Evolutionary conservation across 768 basidiomycete genomes (phyloP).

Genomic region (Phylloporus rhodoxanthus): DNA sequence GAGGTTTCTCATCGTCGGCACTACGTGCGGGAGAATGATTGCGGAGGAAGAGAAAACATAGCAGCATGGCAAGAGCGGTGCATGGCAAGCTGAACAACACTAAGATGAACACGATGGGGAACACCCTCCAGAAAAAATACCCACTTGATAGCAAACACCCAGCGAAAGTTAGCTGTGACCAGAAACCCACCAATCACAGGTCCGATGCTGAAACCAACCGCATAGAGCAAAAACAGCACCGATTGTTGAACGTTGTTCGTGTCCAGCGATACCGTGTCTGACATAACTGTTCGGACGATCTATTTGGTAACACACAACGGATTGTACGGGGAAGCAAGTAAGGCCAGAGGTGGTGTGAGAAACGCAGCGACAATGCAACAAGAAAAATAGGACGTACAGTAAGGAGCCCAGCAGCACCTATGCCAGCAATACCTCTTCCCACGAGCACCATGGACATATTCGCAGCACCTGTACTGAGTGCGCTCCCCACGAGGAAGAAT

Average conservation of each 20-base stretch:
- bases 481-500: conserved; percentile 43
- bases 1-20: conserved; percentile 9
- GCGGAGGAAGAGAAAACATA: conserved; percentile 40
- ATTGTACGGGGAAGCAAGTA: neutral
- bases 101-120: neutral
- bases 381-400: conserved; percentile 19
- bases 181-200: conserved; percentile 41
- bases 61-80: conserved; percentile 30
- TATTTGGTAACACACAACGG: neutral
- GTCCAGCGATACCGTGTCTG: conserved; percentile 40
- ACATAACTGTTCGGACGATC: conserved; percentile 40
- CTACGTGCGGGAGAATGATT: conserved; percentile 19
- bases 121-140: neutral
- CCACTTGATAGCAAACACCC: conserved; percentile 54
- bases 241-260: conserved; percentile 39
- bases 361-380: neutral
- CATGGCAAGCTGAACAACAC: conserved; percentile 35
- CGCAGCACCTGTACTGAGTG: conserved; percentile 40
- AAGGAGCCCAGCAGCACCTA: conserved; percentile 43
- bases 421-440: conserved; percentile 45
- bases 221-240: conserved; percentile 39
- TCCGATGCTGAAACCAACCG: conserved; percentile 38
- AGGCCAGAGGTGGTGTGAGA: neutral
- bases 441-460: conserved; percentile 43
- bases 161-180: conserved; percentile 39